Evolutionary conservation across 2,329 filamentous ascomycete species (phyloP).

Genomic region (Metarhizium guizhouense): DNA sequence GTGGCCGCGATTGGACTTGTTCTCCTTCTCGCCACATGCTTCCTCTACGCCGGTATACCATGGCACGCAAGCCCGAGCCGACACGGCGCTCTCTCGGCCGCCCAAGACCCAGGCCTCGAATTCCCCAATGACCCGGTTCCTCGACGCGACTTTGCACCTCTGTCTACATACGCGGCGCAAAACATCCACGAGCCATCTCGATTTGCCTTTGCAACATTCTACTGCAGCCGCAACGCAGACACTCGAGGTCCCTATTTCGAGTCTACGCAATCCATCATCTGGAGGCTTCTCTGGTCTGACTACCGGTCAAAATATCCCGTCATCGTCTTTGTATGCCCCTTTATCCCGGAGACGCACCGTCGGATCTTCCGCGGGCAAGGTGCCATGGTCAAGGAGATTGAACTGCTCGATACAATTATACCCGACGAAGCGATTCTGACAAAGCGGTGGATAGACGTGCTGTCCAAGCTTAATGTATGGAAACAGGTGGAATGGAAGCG

Average conservation of each 20-base stretch:
- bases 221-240: conserved; percentile 2
- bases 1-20: not conserved
- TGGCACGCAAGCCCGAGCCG: not conserved
- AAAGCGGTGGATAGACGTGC: conserved; percentile 3
- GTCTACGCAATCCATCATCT: conserved; percentile 2
- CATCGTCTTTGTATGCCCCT: conserved; percentile 2
- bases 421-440: not conserved
- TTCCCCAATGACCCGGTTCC: conserved; percentile 2
- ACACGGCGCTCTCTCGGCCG: not conserved
- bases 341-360: not conserved
- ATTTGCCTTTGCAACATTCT: conserved; percentile 1
- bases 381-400: conserved; percentile 1
- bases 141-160: not conserved
- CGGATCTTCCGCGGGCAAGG: not conserved
- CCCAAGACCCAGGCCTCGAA: not conserved
- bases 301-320: conserved; percentile 1
- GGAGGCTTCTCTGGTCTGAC: conserved; percentile 2
- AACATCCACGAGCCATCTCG: not conserved
- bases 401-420: not conserved
- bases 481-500: conserved; percentile 1
- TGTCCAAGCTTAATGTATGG: conserved; percentile 3
- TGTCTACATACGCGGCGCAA: conserved; percentile 1
- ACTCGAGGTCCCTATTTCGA: not conserved
- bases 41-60: not conserved
- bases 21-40: not conserved